These are phyloP conservation scores for Pseudocercospora ulei DNA, from an alignment of 2,329 filamentous ascomycete species.

Conservation along the genomic window DNA sequence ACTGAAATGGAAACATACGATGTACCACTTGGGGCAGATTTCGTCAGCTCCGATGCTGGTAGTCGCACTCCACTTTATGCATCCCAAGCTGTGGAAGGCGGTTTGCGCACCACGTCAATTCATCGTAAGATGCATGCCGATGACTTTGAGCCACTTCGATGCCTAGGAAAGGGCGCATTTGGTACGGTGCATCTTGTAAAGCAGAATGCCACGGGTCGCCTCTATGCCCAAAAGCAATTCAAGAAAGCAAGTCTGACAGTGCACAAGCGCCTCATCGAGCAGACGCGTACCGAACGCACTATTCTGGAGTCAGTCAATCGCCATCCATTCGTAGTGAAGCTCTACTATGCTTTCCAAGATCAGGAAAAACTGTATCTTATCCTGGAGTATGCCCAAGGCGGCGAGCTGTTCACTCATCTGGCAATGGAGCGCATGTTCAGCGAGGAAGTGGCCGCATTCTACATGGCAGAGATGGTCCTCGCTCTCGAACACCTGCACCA, in stretches of 20 bases:
- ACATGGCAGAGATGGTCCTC: slow-evolving; percentile 96
- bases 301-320: slow-evolving; percentile 93
- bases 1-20: slow-evolving; percentile 78
- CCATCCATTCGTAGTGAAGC: slow-evolving; percentile 94
- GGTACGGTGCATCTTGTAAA: slow-evolving; percentile 91
- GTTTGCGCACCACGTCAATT: slow-evolving; percentile 45
- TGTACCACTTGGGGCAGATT: slow-evolving; percentile 73
- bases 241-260: slow-evolving; percentile 92
- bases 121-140: slow-evolving; percentile 76
- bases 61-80: slow-evolving; percentile 32
- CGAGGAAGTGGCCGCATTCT: slow-evolving; percentile 82
- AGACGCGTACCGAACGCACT: slow-evolving; percentile 91
- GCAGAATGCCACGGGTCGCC: slow-evolving; percentile 72
- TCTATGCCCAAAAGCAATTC: slow-evolving; percentile 97
- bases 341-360: slow-evolving; percentile 97
- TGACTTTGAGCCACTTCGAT: slow-evolving; percentile 84
- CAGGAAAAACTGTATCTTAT: slow-evolving; percentile 96
- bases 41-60: slow-evolving; percentile 56
- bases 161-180: slow-evolving; percentile 91
- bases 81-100: slow-evolving; percentile 44
- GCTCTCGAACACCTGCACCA: slow-evolving; percentile 89
- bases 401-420: slow-evolving; percentile 92
- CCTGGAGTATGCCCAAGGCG: slow-evolving; percentile 92
- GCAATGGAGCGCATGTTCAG: slow-evolving; percentile 91
- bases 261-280: slow-evolving; percentile 90